Percentiles rank a stretch among this genome's conserved stretches.
phyloP scores from a whole-genome alignment of 345 rosid species.

The Pistacia atlantica region DNA sequence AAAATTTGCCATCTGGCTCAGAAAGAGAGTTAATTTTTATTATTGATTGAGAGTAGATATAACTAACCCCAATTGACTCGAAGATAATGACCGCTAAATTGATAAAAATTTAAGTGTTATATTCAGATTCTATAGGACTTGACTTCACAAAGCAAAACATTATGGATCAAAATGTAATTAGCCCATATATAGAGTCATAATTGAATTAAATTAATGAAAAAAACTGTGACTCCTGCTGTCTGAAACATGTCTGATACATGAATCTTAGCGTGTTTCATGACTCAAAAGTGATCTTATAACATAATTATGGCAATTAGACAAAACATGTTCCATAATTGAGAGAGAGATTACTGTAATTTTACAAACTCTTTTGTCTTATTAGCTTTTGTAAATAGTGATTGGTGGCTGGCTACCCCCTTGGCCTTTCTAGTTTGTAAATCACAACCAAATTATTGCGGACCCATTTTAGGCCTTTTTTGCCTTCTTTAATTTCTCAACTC shows the following conservation, averaged over 20 bases:
- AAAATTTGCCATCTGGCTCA: too few relatives aligned
- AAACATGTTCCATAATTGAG: constrained; percentile 7
- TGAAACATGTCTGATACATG: constrained; percentile 19
- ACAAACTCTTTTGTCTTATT: constrained; percentile 8
- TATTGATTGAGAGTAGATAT: too few relatives aligned
- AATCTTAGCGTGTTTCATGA: constrained; percentile 6
- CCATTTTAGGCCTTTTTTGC: not conserved
- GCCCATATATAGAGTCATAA: not conserved
- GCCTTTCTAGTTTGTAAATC: not conserved
- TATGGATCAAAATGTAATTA: too few relatives aligned
- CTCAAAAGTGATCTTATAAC: not conserved
- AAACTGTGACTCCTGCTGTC: not conserved
- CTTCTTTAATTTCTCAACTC: too few relatives aligned
- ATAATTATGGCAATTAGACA: not conserved
- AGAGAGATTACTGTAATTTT: not conserved
- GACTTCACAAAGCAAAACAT: too few relatives aligned
- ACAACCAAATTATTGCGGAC: constrained; percentile 4
- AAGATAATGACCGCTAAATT: too few relatives aligned
- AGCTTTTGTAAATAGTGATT: not conserved
- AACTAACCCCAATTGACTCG: too few relatives aligned
- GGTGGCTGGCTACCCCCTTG: not conserved
- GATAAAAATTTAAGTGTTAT: too few relatives aligned
- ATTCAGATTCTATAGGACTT: too few relatives aligned
- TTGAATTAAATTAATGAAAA: too few relatives aligned
- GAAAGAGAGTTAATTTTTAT: too few relatives aligned